Base-by-base conservation (phyloP, 257 asterid genomes). In the Catharanthus roseus region DNA sequence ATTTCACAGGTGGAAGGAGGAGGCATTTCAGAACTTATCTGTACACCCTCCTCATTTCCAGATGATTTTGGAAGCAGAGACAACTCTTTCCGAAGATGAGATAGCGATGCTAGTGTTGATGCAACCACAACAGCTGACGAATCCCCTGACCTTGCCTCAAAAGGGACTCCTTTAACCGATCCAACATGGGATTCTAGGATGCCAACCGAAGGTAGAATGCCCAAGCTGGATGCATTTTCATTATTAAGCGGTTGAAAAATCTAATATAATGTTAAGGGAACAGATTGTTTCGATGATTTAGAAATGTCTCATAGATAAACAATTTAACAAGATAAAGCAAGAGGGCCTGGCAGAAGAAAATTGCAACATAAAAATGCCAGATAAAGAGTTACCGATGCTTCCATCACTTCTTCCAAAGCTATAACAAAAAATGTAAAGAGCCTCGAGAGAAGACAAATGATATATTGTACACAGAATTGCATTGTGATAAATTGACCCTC, bases 61-160 rank as follows among this genome's bases (percentile, higher is more conserved):
- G 87, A 74, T 57, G 93, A 75, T 71, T 87, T 86, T 66, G 96
- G 90, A 57, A 85, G 71, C 61, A 84, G 70, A 68, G 96, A 81
- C 63, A 84, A 76, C 81, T 92, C 88, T 62, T 87, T 86, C 45
- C 74, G 74, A 50, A 84, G 81, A 82, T 79, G 77, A 36, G 97
- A 86, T 56, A 88, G 72, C 65, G 98, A 87, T 74, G 92, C 93
- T 38, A 90, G 75, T 19, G 96, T 75, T 47, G 97, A 88, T 41
- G 95, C 93, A 78, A 92, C 89, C n/a, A 95, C 79, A 72, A 88
- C 88, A 79, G 95, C 81, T 75, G 96, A 85, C 57, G 90, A 84
- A 75, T 88, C 96, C 55, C 86, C 87, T 71, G 96, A 72, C 80
- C 92, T 87, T 79, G 88, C 84, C 86, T 89, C 96, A 63, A 81